phyloP scores from a whole-genome alignment of 2,329 filamentous ascomycete species.

The Fusarium bactridioides region DNA sequence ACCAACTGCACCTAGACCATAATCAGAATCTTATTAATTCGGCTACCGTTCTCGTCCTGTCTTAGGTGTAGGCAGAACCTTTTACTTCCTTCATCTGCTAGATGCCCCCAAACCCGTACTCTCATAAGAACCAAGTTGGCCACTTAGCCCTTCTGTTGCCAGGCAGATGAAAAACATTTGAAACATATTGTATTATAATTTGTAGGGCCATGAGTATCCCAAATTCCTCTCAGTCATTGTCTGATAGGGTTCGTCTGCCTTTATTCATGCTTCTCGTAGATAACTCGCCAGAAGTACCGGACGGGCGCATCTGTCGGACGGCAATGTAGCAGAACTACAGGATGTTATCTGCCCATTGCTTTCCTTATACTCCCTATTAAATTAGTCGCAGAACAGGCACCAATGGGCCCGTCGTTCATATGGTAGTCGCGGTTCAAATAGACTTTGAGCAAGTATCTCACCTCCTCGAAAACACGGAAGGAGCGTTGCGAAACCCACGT shows the following conservation, averaged over 20 bases:
- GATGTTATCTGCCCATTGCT: too few species aligned
- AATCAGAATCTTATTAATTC: neutral
- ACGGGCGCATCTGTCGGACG: too few species aligned
- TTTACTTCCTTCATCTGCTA: too few species aligned
- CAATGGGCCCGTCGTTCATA: accelerated
- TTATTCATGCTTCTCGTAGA: neutral
- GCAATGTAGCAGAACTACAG: too few species aligned
- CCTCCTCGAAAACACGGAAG: neutral
- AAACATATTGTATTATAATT: too few species aligned
- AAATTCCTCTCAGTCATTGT: accelerated
- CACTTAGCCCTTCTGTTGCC: too few species aligned
- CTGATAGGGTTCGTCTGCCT: accelerated
- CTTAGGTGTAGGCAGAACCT: accelerated
- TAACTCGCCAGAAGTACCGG: neutral
- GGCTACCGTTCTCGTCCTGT: neutral
- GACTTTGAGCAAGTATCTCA: neutral
- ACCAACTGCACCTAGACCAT: accelerated
- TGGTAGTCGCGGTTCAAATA: neutral
- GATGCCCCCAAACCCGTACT: neutral
- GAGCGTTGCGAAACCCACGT: neutral
- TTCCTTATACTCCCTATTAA: accelerated
- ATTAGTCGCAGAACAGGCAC: accelerated
- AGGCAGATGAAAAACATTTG: too few species aligned
- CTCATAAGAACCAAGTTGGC: too few species aligned
- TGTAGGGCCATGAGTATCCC: too few species aligned